Evolutionary conservation across 192 early-diverging fungal genomes (phyloP).

Genomic region (Helicostylum pulchrum): DNA sequence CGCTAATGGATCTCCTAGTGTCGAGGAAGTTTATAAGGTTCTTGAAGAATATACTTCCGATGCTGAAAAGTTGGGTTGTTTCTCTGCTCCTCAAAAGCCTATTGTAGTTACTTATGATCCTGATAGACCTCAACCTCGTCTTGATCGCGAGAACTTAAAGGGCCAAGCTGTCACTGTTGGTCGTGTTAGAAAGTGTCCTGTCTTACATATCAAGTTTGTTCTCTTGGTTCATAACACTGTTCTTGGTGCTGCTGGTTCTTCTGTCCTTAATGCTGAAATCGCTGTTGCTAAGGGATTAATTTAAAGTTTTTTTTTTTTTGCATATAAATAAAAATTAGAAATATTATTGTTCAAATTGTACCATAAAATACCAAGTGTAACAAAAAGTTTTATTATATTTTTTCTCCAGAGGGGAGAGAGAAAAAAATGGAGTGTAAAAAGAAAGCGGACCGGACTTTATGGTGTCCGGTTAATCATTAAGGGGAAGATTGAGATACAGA

Average conservation of each 20-base stretch:
- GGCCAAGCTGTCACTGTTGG: constrained; percentile 95
- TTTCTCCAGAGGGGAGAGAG: too few species aligned
- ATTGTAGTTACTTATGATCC: constrained; percentile 70
- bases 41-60: constrained; percentile 77
- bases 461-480: background rate
- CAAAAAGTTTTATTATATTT: too few species aligned
- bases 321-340: background rate
- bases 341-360: background rate
- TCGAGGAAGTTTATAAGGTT: constrained; percentile 70
- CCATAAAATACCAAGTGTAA: background rate
- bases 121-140: constrained; percentile 92
- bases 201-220: constrained; percentile 91
- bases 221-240: constrained; percentile 94
- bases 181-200: constrained; percentile 76
- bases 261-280: constrained; percentile 93
- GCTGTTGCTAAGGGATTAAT: constrained; percentile 78
- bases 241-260: constrained; percentile 91
- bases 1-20: constrained; percentile 60
- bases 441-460: background rate
- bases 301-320: background rate
- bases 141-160: constrained; percentile 80
- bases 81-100: constrained; percentile 76
- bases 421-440: background rate
- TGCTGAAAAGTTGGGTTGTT: constrained; percentile 73
- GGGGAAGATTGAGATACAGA: background rate